phyloP scores from a whole-genome alignment of 2,329 filamentous ascomycete genomes.

The Alternaria sp. region DNA sequence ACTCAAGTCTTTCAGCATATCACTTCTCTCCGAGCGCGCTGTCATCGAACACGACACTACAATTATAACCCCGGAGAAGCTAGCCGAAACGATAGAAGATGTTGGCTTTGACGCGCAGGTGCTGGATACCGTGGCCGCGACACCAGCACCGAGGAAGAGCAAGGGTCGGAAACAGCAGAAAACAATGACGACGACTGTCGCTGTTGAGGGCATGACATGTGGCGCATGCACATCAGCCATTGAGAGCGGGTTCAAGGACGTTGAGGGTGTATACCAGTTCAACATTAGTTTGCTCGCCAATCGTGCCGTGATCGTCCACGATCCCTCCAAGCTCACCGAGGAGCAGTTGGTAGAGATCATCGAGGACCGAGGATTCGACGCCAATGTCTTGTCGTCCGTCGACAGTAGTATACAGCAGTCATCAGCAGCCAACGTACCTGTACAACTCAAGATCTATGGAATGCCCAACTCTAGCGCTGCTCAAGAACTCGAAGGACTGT shows the following conservation, averaged over 20 bases:
- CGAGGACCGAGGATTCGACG: slow-evolving; percentile 90
- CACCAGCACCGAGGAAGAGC: slow-evolving; percentile 42
- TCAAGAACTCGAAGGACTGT: slow-evolving; percentile 71
- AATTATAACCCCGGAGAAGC: slow-evolving; percentile 60
- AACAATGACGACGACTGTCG: slow-evolving; percentile 78
- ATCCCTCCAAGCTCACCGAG: slow-evolving; percentile 72
- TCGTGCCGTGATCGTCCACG: slow-evolving; percentile 86
- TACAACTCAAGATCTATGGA: slow-evolving; percentile 87
- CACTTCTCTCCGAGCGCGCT: slow-evolving; percentile 82
- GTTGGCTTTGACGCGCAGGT: slow-evolving; percentile 83
- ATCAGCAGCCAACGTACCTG: slow-evolving; percentile 64
- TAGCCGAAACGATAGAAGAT: slow-evolving; percentile 68
- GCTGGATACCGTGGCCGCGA: slow-evolving; percentile 70
- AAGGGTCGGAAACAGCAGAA: slow-evolving; percentile 53
- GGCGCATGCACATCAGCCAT: slow-evolving; percentile 94
- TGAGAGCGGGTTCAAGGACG: slow-evolving; percentile 78
- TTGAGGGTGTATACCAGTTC: slow-evolving; percentile 84
- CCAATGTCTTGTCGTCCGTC: slow-evolving; percentile 79
- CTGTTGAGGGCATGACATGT: slow-evolving; percentile 97
- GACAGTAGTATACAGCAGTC: slow-evolving; percentile 63
- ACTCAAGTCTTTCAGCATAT: slow-evolving; percentile 80
- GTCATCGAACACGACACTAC: slow-evolving; percentile 79
- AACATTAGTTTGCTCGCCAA: slow-evolving; percentile 96
- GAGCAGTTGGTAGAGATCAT: slow-evolving; percentile 83
- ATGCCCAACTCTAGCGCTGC: slow-evolving; percentile 76